These are phyloP conservation scores for Schizothecium vesticola DNA, from an alignment of 495 filamentous ascomycete species.

Conservation along the genomic window DNA sequence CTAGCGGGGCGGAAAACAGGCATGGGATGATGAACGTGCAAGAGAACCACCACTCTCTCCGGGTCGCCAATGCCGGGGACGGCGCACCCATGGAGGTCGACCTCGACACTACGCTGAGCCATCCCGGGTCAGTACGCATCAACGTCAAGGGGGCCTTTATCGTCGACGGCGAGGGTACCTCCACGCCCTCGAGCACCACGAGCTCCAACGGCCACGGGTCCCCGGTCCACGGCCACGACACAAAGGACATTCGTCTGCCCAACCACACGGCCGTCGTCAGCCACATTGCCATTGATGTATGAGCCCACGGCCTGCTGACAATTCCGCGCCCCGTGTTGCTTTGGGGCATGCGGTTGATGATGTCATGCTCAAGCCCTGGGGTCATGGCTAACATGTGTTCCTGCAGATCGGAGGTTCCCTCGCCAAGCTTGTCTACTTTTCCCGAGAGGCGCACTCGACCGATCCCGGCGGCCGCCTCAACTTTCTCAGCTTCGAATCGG, in stretches of 20 bases:
- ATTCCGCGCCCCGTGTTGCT: background rate
- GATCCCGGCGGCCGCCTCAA: constrained; percentile 86
- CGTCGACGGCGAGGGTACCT: constrained; percentile 63
- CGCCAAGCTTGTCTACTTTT: constrained; percentile 95
- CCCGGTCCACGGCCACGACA: constrained; percentile 60
- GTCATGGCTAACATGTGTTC: constrained; percentile 11
- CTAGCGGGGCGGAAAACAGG: background rate
- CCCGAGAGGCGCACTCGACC: constrained; percentile 69
- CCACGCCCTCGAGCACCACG: constrained; percentile 49
- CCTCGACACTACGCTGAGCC: constrained; percentile 70
- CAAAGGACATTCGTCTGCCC: constrained; percentile 88
- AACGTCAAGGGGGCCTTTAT: constrained; percentile 96
- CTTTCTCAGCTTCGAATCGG: constrained; percentile 93
- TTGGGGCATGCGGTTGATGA: constrained; percentile 8
- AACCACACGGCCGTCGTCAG: constrained; percentile 90
- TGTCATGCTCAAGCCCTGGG: constrained; percentile 16
- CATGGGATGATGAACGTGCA: constrained; percentile 28
- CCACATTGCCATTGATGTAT: constrained; percentile 93
- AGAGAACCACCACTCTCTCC: constrained; percentile 30
- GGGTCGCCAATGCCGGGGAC: constrained; percentile 1
- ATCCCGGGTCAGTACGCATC: constrained; percentile 82
- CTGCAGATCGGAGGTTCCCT: constrained; percentile 90
- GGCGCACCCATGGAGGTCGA: constrained; percentile 20
- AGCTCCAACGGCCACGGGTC: constrained; percentile 49
- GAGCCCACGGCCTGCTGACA: constrained; percentile 23